phyloP scores from a whole-genome alignment of 2,329 filamentous ascomycete genomes.

The Aureobasidium sp. region DNA sequence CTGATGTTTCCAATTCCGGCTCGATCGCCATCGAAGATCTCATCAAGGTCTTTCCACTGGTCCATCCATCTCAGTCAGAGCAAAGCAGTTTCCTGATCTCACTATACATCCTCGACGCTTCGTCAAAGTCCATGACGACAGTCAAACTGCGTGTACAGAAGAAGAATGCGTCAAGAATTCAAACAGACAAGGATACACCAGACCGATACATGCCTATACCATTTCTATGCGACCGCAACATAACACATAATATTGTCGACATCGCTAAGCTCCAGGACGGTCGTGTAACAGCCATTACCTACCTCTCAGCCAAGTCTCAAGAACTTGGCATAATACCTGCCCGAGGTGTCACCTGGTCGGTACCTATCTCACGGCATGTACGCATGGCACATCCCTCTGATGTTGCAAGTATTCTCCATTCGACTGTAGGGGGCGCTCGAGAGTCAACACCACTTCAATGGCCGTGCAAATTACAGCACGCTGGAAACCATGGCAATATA shows the following conservation, averaged over 20 bases:
- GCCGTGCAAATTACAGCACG: not conserved
- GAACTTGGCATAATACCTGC: slow-evolving; percentile 13
- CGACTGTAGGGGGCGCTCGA: not conserved
- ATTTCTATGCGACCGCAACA: slow-evolving; percentile 7
- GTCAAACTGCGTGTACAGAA: slow-evolving; percentile 7
- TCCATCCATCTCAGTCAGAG: not conserved
- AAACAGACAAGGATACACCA: not conserved
- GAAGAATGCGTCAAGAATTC: not conserved
- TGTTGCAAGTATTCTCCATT: slow-evolving; percentile 3
- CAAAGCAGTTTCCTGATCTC: not conserved
- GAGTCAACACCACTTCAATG: not conserved
- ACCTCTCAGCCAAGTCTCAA: not conserved
- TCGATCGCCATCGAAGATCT: not conserved
- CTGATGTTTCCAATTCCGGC: slow-evolving; percentile 14
- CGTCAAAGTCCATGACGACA: slow-evolving; percentile 4
- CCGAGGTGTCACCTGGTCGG: slow-evolving; percentile 8
- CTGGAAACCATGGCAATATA: slow-evolving; percentile 17
- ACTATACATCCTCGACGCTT: slow-evolving; percentile 3
- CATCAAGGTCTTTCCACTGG: slow-evolving; percentile 3
- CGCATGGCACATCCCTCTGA: not conserved
- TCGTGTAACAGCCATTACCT: not conserved
- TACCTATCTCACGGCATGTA: not conserved
- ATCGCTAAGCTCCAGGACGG: slow-evolving; percentile 12
- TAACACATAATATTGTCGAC: slow-evolving; percentile 7
- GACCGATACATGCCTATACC: slow-evolving; percentile 10